phyloP scores from a whole-genome alignment of 306 rosid species.

The Trifolium dubium region DNA sequence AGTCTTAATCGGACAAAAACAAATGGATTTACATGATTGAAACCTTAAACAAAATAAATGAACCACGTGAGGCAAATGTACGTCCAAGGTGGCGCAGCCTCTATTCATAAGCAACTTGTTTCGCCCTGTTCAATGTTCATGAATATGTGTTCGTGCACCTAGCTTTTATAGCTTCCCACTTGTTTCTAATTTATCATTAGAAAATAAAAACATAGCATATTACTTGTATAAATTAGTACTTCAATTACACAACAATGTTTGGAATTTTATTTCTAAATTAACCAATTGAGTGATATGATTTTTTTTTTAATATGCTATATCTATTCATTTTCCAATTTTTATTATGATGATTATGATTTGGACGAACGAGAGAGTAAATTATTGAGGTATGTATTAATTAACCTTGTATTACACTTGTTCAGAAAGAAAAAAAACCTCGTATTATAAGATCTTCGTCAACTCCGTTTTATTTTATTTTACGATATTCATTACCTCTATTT shows the following conservation, averaged over 20 bases:
- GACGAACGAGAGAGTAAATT: not conserved
- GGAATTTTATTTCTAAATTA: not conserved
- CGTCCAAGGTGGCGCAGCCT: not conserved
- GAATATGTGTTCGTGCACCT: not conserved
- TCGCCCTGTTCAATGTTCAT: not conserved
- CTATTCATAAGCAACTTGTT: not conserved
- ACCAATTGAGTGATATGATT: not conserved
- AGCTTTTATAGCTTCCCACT: not conserved
- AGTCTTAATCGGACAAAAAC: not conserved
- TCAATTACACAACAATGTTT: not conserved
- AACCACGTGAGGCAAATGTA: constrained; percentile 10
- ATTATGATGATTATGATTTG: not conserved
- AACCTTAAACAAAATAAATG: not conserved
- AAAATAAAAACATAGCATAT: not conserved
- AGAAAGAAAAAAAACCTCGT: too few relatives aligned
- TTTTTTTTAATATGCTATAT: not conserved
- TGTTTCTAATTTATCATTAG: not conserved
- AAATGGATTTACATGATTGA: not conserved
- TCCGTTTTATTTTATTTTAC: not conserved
- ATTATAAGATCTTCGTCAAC: not conserved
- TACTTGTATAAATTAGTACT: not conserved
- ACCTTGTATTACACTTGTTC: too few relatives aligned
- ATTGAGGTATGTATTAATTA: not conserved
- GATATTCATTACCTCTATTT: not conserved
- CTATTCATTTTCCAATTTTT: not conserved